A percentile compares a stretch with the other conserved stretches of the same genome.
These are phyloP conservation scores for Fusarium pseudonygamai DNA, from an alignment of 2,329 filamentous ascomycete species.

Conservation along the genomic window DNA sequence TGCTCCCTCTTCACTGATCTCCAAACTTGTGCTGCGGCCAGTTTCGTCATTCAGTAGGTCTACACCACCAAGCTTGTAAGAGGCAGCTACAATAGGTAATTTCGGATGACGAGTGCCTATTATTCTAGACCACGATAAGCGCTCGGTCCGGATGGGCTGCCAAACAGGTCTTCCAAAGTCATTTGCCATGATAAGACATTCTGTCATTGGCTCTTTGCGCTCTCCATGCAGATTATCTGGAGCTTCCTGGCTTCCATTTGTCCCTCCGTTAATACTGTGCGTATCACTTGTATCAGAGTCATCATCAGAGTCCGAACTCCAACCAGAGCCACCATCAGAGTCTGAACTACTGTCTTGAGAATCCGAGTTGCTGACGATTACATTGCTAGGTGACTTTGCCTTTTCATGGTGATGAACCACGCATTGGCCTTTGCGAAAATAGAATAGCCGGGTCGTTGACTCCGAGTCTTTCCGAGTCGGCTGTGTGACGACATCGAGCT, in stretches of 20 bases:
- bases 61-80: not conserved
- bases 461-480: not conserved
- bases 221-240: not conserved
- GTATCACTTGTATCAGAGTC: not conserved
- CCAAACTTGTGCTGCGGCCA: not conserved
- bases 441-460: not conserved
- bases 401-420: not conserved
- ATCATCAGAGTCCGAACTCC: not conserved
- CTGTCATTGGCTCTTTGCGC: not conserved
- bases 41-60: not conserved
- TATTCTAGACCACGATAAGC: not conserved
- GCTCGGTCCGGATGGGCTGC: not conserved
- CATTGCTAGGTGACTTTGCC: rapidly evolving
- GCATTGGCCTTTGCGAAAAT: not conserved
- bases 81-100: not conserved
- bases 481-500: not conserved
- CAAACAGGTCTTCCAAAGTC: not conserved
- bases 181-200: not conserved
- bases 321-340: not conserved
- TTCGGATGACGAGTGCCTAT: not conserved
- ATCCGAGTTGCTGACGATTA: not conserved
- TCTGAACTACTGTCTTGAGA: not conserved
- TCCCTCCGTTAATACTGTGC: rapidly evolving
- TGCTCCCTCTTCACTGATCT: not conserved
- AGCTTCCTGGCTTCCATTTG: no score